Conservation (phyloP, 331 rosid genomes). For the Malus hybrid region DNA sequence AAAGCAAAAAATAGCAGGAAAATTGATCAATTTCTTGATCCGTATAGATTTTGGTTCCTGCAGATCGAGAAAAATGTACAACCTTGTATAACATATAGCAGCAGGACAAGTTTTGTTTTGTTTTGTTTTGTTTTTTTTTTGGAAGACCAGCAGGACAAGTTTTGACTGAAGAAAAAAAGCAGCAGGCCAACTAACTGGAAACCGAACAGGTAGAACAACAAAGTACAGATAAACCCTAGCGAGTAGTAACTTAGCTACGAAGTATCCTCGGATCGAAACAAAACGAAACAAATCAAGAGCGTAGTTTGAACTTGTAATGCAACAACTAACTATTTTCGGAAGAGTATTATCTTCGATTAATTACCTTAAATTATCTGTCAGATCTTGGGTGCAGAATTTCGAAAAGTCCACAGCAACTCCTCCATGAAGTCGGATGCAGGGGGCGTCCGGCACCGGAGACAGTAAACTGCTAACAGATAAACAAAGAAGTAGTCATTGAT, state of each 20-base stretch:
- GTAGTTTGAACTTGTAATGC: not conserved
- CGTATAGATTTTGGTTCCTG: no score
- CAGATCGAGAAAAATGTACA: no score
- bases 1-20: no score
- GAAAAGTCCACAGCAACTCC: constrained; percentile 69
- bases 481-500: not conserved
- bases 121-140: no score
- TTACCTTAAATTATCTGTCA: constrained; percentile 45
- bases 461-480: constrained; percentile 16
- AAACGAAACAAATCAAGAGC: not conserved
- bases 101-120: no score
- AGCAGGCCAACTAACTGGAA: no score
- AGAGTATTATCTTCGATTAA: not conserved
- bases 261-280: not conserved
- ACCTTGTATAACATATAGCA: not conserved
- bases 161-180: not conserved
- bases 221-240: not conserved
- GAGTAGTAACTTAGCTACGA: no score
- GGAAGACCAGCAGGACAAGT: no score
- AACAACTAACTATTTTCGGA: not conserved
- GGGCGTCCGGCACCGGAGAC: constrained; percentile 15
- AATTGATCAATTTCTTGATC: no score
- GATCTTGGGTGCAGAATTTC: constrained; percentile 34
- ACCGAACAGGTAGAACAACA: not conserved
- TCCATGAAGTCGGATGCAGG: constrained; percentile 45